Percentiles rank a stretch among this genome's conserved stretches.
phyloP scores from a whole-genome alignment of 148 eudicot species.

The Talinum fruticosum region DNA sequence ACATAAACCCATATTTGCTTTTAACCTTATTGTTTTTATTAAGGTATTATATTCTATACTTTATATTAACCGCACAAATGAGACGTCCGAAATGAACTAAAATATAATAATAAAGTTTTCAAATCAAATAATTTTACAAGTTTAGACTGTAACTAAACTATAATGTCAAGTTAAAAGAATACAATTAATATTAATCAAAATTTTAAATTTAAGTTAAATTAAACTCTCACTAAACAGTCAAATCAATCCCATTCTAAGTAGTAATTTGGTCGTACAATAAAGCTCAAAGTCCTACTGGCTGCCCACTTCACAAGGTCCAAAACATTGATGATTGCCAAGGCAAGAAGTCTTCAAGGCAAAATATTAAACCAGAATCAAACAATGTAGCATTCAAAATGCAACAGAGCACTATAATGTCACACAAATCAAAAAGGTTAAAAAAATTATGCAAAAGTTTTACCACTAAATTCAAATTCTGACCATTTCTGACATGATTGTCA shows the following conservation, averaged over 20 bases:
- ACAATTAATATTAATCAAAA: too few species aligned
- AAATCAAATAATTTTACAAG: too few species aligned
- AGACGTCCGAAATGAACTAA: too few species aligned
- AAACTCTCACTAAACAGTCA: too few species aligned
- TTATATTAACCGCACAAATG: neutral
- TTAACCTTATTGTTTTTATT: neutral
- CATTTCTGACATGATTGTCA: slow-evolving; percentile 27
- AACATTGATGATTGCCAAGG: slow-evolving; percentile 21
- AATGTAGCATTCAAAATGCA: slow-evolving; percentile 36
- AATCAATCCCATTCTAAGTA: too few species aligned
- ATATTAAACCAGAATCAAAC: slow-evolving; percentile 28
- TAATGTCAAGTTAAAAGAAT: too few species aligned
- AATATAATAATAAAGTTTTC: too few species aligned
- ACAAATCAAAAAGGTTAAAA: slow-evolving; percentile 18
- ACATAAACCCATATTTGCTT: slow-evolving; percentile 16
- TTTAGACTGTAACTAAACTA: too few species aligned
- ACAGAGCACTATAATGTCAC: slow-evolving; percentile 21
- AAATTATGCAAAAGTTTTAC: slow-evolving; percentile 19
- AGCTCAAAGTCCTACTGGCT: neutral
- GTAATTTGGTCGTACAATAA: too few species aligned
- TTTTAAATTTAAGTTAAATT: too few species aligned
- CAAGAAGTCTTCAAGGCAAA: slow-evolving; percentile 16
- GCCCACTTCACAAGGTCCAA: slow-evolving; percentile 11
- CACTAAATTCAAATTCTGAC: slow-evolving; percentile 21
- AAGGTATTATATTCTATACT: neutral